A percentile compares a stretch with the other conserved stretches of the same genome.
phyloP scores from a whole-genome alignment of 2,329 filamentous ascomycete species.

The Trichophyton verrucosum region DNA sequence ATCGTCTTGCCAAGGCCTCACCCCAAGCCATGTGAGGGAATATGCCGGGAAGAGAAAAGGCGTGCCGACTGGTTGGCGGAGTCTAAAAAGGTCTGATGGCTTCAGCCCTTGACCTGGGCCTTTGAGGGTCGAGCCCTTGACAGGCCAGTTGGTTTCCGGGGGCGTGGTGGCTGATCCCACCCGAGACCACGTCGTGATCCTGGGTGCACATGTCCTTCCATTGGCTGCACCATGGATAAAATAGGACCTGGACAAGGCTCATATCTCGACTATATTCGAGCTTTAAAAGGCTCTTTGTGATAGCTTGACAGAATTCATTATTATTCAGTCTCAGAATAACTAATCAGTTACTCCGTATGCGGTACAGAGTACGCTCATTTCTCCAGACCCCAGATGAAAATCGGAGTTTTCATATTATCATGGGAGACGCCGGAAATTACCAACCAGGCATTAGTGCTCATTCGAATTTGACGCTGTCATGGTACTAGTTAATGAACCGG shows the following conservation, averaged over 20 bases:
- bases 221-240: neutral
- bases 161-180: neutral
- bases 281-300: neutral
- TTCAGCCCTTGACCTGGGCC: neutral
- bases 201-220: neutral
- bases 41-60: neutral
- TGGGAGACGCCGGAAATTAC: neutral
- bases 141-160: neutral
- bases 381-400: neutral
- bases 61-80: neutral
- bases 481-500: neutral
- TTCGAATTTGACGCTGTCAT: neutral
- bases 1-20: neutral
- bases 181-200: neutral
- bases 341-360: too few relatives aligned
- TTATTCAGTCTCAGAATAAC: too few relatives aligned
- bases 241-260: neutral
- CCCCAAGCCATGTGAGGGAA: neutral
- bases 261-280: neutral
- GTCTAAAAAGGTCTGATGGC: neutral
- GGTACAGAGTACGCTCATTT: too few relatives aligned
- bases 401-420: neutral
- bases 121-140: neutral
- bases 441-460: neutral
- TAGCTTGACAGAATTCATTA: too few relatives aligned